Evolutionary conservation across 2,329 filamentous ascomycete genomes (phyloP), one percentile per base, ranked within the genome.

Genomic region (Parastagonospora avenae): DNA sequence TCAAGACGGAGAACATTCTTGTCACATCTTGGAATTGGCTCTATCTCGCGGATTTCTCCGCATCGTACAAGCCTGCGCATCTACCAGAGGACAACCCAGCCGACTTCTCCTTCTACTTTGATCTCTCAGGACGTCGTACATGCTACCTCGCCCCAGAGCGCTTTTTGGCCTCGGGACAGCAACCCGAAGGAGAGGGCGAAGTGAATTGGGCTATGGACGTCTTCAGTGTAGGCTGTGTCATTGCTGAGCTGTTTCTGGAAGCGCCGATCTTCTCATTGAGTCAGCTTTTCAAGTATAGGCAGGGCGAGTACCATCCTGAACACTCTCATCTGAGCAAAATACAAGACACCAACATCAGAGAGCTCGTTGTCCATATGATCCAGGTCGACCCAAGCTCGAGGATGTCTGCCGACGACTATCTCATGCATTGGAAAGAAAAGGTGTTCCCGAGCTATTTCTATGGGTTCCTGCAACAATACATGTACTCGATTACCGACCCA

Each of bases 11-110:
- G 74, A 99, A 99, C 66, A 86, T 96, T 31, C 80, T 99, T 41
- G 93, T 99, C 43, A 99, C 94, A 0, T 97, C 94, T 6, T 99
- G 94, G 94, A 97, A 97, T 77, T 99, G 95, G 94, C 82, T 99
- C 2, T 99, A 97, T 71, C 82, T 99, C 32, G 88, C 92, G n/a
- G 94, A 99, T 73, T 99, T 97, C 72, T 96, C 93, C 4, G 92
- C 93, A 0, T 88, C 90, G 0, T 97, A 96, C 78, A 99, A 99
- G 70, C 94, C 92, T 9, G 90, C 92, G 4, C 91, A 91, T 73
- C 80, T 99, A 2, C 94, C 94, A 2, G 93, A 97, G 72, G 92
- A 99, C 67, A 97, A 99, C 66, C 94, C 94, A 1, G 92, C 91
- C 12, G 92, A 97, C 66, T 99, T 97, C 67, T 96, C 92, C 1